Percentiles rank a stretch among this genome's conserved stretches.
Conservation (phyloP, 2,329 filamentous ascomycete species). For the Bipolaris bicolor region DNA sequence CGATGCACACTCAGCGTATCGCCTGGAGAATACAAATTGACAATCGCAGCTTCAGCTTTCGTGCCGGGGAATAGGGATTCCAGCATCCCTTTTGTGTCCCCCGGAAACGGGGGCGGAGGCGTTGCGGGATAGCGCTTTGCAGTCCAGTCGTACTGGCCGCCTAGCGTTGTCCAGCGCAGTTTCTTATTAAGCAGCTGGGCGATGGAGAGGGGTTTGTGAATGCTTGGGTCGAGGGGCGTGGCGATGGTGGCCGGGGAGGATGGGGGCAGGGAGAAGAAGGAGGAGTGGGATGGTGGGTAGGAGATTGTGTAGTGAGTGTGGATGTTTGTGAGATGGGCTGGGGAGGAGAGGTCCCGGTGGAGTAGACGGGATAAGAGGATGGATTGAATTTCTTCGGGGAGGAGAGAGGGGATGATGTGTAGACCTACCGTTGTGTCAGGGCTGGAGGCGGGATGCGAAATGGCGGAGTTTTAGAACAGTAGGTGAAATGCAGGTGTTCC, state of each 20-base stretch:
- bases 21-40: constrained; percentile 89
- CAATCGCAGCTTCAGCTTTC: constrained; percentile 83
- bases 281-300: constrained; percentile 59
- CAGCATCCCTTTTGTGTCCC: constrained; percentile 72
- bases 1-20: constrained; percentile 93
- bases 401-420: constrained; percentile 74
- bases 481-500: neutral
- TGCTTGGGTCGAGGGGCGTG: constrained; percentile 68
- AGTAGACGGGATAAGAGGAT: constrained; percentile 74
- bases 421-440: constrained; percentile 64
- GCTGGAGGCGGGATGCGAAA: neutral
- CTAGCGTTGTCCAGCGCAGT: constrained; percentile 91
- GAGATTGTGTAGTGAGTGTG: constrained; percentile 78
- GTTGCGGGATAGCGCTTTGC: constrained; percentile 76
- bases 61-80: constrained; percentile 76
- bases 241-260: constrained; percentile 31
- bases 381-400: constrained; percentile 72
- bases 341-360: constrained; percentile 76
- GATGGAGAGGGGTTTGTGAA: constrained; percentile 77
- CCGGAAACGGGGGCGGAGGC: constrained; percentile 73
- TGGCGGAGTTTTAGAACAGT: no score
- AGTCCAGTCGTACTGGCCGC: constrained; percentile 97
- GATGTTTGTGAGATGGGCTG: constrained; percentile 84
- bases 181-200: constrained; percentile 76
- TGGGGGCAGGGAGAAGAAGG: constrained; percentile 59